phyloP scores from a whole-genome alignment of 306 rosid species.

The Cucurbita maxima region DNA sequence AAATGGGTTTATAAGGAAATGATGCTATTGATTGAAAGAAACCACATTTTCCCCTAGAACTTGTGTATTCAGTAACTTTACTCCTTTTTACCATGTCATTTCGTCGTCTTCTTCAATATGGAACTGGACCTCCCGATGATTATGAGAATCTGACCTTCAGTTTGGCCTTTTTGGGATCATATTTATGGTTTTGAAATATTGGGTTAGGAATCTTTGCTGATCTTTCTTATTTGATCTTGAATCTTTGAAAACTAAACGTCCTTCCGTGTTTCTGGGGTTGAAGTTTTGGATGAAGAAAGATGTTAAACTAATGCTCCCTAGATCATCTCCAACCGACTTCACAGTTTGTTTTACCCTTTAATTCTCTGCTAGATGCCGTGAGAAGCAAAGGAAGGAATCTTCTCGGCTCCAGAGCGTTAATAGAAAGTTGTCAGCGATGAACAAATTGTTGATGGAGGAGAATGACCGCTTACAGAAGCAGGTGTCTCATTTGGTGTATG shows the following conservation, averaged over 20 bases:
- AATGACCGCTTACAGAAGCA: slow-evolving; percentile 98
- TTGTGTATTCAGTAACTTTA: not conserved
- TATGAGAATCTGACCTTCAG: not conserved
- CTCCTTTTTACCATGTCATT: not conserved
- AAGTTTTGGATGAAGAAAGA: not conserved
- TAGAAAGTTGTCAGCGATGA: slow-evolving; percentile 76
- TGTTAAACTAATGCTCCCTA: not conserved
- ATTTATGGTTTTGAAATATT: not conserved
- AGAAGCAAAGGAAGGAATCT: slow-evolving; percentile 94
- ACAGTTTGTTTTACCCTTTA: not conserved
- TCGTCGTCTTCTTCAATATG: not conserved
- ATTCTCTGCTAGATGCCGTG: slow-evolving; percentile 55
- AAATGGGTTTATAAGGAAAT: not conserved
- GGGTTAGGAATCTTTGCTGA: not conserved
- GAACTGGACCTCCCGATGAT: not conserved
- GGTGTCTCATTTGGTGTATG: slow-evolving; percentile 84
- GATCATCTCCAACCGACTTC: not conserved
- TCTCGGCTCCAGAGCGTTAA: slow-evolving; percentile 85
- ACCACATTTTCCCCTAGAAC: not conserved
- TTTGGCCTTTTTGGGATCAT: not conserved
- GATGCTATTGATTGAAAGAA: not conserved
- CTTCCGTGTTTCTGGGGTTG: not conserved
- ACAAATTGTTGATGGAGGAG: slow-evolving; percentile 88
- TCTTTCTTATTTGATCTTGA: not conserved
- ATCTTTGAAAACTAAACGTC: not conserved